Evolutionary conservation across 1,139 yeast genomes (phyloP), one percentile per base, ranked within the genome.

Genomic region (Taphrina pruni): DNA sequence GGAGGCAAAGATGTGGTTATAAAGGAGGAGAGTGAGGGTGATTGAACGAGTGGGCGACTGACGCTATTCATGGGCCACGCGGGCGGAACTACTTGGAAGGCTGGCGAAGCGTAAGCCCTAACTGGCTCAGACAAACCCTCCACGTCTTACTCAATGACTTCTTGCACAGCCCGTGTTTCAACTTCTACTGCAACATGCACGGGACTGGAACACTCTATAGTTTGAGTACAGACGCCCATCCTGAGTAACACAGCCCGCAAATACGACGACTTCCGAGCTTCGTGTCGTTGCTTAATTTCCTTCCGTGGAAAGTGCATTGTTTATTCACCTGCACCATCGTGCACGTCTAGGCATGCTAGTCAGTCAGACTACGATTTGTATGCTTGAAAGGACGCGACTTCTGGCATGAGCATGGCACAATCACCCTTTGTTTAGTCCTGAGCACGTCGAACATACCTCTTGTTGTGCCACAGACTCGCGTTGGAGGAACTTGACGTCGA

Each of bases 31-130:
- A 35, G 48, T 45, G 48, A 45, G 48, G 12, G 48, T 45, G 48
- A 12, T 17, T 45, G 48, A n/a, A 17, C 32, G 54, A 11, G 54
- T 35, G 54, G 54, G 54, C 54, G 54, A 50, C 54, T 50, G 54
- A 50, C 54, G 54, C 54, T 50, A 50, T 50, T 11, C 54, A 50
- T 26, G 54, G 12, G 36, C n/a, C 11, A 14, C 54, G n/a, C 54
- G 21, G 54, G 21, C 48, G 48, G 48, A 45, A 45, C 48, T 45
- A 45, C 48, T 45, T 45, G 48, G 48, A 50, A 50, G 54, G 36
- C 54, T 50, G 54, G 54, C 36, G 54, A 21, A 45, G 35, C 20
- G 54, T 50, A 50, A 50, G 54, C 54, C 54, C 54, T 50, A 50
- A 50, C 20, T 17, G 20, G 8, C 20, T 20, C 17, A n/a, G 20